Base-by-base conservation (phyloP, 2,329 filamentous ascomycete species). In the Teratosphaeria nubilosa region DNA sequence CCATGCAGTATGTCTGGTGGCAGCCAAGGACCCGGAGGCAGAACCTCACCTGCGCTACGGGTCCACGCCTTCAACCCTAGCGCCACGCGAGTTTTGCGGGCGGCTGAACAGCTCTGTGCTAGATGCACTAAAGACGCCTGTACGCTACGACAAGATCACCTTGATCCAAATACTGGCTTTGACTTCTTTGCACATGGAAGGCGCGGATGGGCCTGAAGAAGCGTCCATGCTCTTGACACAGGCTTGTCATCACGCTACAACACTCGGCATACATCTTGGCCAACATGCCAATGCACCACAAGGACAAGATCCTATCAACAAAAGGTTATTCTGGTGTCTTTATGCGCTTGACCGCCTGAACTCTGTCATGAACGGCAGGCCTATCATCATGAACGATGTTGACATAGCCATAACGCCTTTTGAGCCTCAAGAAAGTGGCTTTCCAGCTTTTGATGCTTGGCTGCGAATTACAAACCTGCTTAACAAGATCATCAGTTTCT, bases 271-370 rank as follows among this genome's bases (percentile, higher is more conserved):
- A 20, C 77, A 79, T 52, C 74, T 78, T 24, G 71, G 67, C 5
- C 67, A 70, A 58, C 68, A 66, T 31, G 61, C 51, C 53, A 65
- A 48, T 37, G 37, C 32, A 2, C 60, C 20, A 25, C 53, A 61
- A 37, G 58, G 65, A n/a, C 61, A 59, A 20, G 66, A 66, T 45
- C 53, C 67, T 2, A 70, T 75, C 31, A 65, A 75, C 32, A 75
- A 79, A 60, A 70, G 76, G 41, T 64, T 80, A 0, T 80, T 79
- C 60, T 80, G 77, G 77, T 77, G 74, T 62, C 66, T 79, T 1
- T 80, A 77, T 76, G 74, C 73, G 60, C 69, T 79, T 1, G 77
- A 79, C 59, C 76, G 77, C 53, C 69, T 77, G 51, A 79, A 77
- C 54, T 75, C 75, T 5, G 75, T 73, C 50, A 75, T 76, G 63